Base-by-base conservation (phyloP, 164 flowering plant species). In the Vitis vinifera region DNA sequence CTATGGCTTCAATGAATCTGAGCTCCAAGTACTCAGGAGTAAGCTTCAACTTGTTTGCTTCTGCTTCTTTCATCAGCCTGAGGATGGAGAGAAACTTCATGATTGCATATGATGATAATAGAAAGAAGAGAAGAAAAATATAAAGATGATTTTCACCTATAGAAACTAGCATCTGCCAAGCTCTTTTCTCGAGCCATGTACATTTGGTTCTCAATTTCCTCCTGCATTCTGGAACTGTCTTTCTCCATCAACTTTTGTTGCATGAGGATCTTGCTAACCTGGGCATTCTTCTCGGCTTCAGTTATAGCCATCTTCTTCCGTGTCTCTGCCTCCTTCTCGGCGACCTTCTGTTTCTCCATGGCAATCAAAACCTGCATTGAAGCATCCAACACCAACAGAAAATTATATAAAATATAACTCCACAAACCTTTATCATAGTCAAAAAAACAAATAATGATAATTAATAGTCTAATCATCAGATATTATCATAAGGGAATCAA, bases 301-400 rank as follows among this genome's bases (percentile, higher is more conserved):
- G 91, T 86, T 67, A 95, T 85, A 55, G 99, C 99, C 73, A 95
- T 88, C 82, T 91, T 95, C 84, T 91, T 93, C 63, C 74, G 77
- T 52, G 97, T 91, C 80, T 95, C 99, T 7, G 97, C 93, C 79
- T 95, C 99, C 73, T 91, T 95, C 84, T 95, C 99, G 51, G 84
- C 84, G 2, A 95, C 98, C 73, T 75, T 87, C 72, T 94, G 99
- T 71, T 70, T 89, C 90, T 94, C 98, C 14, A 93, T 58, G 53
- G 96, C 86, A 80, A 95, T 93, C 69, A 95, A 77, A 50, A 89
- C 99, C 99, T 92, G 71, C 47, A 65, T 31, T 55, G 59, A 17
- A 57, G 29, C 13, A 48, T 8, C 53, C 49, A 37, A 29, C 13
- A 56, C 13, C n/a, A 55, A n/a, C 23, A 58, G 16, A 27, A 29